Percentiles rank a stretch among this genome's conserved stretches.
Evolutionary conservation across 495 filamentous ascomycete species (phyloP).

Genomic region (Penicillium arizonense): DNA sequence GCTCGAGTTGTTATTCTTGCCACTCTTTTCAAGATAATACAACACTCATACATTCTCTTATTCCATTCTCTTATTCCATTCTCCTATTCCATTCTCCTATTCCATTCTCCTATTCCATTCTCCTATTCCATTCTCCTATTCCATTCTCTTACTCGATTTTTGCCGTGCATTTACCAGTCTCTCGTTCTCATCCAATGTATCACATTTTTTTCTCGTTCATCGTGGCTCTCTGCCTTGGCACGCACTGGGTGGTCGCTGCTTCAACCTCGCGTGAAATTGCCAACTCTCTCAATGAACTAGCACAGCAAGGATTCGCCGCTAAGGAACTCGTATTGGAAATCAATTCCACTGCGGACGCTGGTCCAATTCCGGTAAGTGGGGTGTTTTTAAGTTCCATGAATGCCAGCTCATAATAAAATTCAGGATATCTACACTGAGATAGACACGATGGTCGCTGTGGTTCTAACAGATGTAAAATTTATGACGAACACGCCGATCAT

Average conservation of each 20-base stretch:
- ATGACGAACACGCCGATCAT: constrained; percentile 10
- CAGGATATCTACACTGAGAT: constrained; percentile 10
- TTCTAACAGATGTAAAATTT: constrained; percentile 7
- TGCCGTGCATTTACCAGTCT: not conserved
- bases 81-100: not conserved
- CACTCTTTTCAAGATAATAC: not conserved
- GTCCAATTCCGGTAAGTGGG: constrained; percentile 13
- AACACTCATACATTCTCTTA: not conserved
- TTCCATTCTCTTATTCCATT: too few relatives aligned
- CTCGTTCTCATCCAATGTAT: constrained; percentile 1
- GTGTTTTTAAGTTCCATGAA: not conserved
- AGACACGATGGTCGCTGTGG: constrained; percentile 10
- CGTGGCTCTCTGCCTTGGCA: constrained; percentile 7
- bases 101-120: not conserved
- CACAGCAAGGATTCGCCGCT: constrained; percentile 10
- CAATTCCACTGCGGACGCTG: constrained; percentile 9
- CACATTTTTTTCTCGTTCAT: not conserved
- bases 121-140: not conserved
- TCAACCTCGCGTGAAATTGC: constrained; percentile 8
- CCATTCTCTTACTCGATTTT: not conserved
- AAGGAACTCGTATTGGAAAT: constrained; percentile 8
- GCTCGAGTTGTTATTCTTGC: not conserved
- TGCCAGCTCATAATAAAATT: constrained; percentile 4
- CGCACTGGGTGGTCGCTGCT: constrained; percentile 6
- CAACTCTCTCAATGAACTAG: constrained; percentile 15